Evolutionary conservation across 805 yeast species (phyloP).

Genomic region (Cyberlindnera lachancei): DNA sequence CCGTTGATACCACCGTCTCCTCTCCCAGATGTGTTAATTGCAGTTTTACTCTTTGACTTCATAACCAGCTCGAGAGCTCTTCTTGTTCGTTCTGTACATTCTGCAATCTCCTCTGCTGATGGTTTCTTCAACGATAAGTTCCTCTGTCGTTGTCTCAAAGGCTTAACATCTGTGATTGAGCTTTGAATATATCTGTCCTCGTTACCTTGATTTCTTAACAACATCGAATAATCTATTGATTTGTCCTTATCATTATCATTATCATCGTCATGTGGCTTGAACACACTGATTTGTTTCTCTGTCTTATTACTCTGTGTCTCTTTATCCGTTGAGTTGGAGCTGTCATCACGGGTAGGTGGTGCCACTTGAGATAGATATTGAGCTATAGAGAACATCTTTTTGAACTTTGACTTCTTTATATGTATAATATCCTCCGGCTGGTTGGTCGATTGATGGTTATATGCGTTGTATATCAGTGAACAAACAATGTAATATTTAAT

Average conservation of each 20-base stretch:
- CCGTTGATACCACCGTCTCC: too few species aligned
- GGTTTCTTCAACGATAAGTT: constrained; percentile 37
- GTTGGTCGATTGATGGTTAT: too few species aligned
- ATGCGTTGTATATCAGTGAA: too few species aligned
- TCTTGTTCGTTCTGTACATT: constrained; percentile 48
- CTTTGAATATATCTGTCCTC: constrained; percentile 28
- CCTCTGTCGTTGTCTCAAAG: constrained; percentile 42
- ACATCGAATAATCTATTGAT: constrained; percentile 14
- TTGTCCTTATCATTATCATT: constrained; percentile 4
- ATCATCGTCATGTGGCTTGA: constrained; percentile 8
- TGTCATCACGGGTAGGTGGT: too few species aligned
- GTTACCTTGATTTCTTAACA: constrained; percentile 15
- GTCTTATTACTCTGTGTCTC: neutral
- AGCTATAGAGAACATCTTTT: constrained; percentile 17
- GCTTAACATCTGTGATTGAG: constrained; percentile 50
- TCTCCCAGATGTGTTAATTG: constrained; percentile 16
- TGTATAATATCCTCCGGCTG: too few species aligned
- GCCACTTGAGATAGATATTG: constrained; percentile 11
- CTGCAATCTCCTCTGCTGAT: constrained; percentile 35
- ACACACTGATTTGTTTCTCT: neutral
- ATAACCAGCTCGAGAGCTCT: constrained; percentile 46
- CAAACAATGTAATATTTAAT: too few species aligned
- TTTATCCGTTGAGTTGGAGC: constrained; percentile 1
- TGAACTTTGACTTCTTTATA: neutral
- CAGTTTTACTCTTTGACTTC: constrained; percentile 29